These are phyloP conservation scores for Kodamaea restingae DNA, from an alignment of 805 yeast genomes.

Conservation along the genomic window DNA sequence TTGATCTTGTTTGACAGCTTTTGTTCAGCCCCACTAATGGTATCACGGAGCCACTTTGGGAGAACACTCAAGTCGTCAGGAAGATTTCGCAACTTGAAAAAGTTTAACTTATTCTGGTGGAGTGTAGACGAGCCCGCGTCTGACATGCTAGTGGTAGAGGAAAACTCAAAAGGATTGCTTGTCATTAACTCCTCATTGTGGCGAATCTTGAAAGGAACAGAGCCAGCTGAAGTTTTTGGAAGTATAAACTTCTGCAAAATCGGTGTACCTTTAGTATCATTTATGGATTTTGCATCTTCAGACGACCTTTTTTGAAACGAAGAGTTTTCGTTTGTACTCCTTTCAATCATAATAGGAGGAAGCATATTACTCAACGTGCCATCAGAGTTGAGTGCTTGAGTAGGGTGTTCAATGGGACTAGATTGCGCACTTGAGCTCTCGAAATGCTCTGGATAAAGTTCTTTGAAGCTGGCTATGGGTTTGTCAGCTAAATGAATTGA, in stretches of 20 bases:
- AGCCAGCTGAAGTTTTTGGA: slow-evolving; percentile 36
- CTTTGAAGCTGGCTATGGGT: slow-evolving; percentile 37
- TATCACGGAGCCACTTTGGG: slow-evolving; percentile 29
- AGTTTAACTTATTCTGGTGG: slow-evolving; percentile 11
- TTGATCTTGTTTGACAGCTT: slow-evolving; percentile 16
- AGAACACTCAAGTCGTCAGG: slow-evolving; percentile 38
- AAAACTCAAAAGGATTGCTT: slow-evolving; percentile 12
- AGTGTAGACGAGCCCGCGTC: slow-evolving; percentile 9
- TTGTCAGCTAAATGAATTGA: slow-evolving; percentile 40
- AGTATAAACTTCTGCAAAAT: slow-evolving; percentile 51
- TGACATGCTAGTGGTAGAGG: slow-evolving; percentile 3
- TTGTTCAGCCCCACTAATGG: slow-evolving; percentile 8
- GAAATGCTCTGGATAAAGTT: slow-evolving; percentile 15
- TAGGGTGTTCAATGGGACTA: slow-evolving; percentile 10
- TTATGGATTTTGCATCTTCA: no score
- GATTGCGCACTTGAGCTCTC: slow-evolving; percentile 13
- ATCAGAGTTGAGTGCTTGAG: background rate
- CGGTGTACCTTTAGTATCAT: slow-evolving; percentile 23
- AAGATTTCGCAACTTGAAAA: slow-evolving; percentile 21
- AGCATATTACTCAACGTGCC: slow-evolving; percentile 8
- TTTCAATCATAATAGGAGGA: slow-evolving; percentile 10
- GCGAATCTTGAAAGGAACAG: slow-evolving; percentile 35
- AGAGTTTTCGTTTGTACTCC: slow-evolving; percentile 10
- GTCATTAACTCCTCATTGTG: slow-evolving; percentile 48
- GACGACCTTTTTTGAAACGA: no score